A percentile compares a stretch with the other conserved stretches of the same genome.
Evolutionary conservation across 768 basidiomycete genomes (phyloP).

Genomic region (Hypholoma sublateritium): DNA sequence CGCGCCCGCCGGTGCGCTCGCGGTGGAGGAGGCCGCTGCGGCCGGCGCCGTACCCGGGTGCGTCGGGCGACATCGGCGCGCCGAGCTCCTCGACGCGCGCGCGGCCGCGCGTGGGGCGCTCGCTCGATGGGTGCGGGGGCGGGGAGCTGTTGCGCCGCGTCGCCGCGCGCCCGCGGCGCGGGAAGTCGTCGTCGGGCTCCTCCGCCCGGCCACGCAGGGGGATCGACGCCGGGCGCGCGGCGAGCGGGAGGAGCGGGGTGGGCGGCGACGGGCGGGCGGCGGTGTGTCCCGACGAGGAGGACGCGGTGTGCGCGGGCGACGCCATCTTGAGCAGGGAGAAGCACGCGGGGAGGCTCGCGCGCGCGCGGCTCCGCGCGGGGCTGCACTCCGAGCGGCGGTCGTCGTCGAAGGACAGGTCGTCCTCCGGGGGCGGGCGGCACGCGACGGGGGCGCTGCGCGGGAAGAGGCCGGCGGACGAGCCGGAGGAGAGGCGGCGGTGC

Average conservation of each 20-base stretch:
- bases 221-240: slow-evolving; percentile 4
- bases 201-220: too few relatives aligned
- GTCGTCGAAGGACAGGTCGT: slow-evolving; percentile 41
- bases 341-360: slow-evolving; percentile 72
- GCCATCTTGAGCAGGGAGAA: slow-evolving; percentile 69
- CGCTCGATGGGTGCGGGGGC: slow-evolving; percentile 49
- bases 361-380: slow-evolving; percentile 49
- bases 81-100: slow-evolving; percentile 54
- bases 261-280: slow-evolving; percentile 44
- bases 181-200: too few relatives aligned
- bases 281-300: slow-evolving; percentile 48
- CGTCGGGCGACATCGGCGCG: slow-evolving; percentile 46
- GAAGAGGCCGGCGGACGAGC: slow-evolving; percentile 34
- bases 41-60: slow-evolving; percentile 63
- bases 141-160: slow-evolving; percentile 60
- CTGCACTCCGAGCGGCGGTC: slow-evolving; percentile 24
- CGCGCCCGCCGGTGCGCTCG: slow-evolving; percentile 28
- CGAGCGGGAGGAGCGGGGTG: slow-evolving; percentile 37
- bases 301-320: slow-evolving; percentile 42
- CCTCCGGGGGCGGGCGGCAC: slow-evolving; percentile 41
- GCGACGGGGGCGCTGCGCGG: slow-evolving; percentile 44
- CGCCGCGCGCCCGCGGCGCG: slow-evolving; percentile 48
- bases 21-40: slow-evolving; percentile 60
- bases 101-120: slow-evolving; percentile 57
- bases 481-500: slow-evolving; percentile 52